Base-by-base conservation (phyloP, 106 monocot species). In the Allium fistulosum region DNA sequence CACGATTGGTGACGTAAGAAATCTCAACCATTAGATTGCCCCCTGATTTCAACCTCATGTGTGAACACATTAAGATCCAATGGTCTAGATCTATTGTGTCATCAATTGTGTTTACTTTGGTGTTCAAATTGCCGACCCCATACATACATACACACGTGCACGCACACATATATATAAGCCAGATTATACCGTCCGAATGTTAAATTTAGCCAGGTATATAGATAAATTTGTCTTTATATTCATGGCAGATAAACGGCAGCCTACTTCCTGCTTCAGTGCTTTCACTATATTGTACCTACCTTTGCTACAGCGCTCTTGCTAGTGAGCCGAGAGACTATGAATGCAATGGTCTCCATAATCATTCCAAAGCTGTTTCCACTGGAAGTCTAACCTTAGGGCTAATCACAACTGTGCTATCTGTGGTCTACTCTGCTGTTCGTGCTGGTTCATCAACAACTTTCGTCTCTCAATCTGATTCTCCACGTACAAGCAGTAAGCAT, bases 391-490 rank as follows among this genome's bases (percentile, higher is more conserved):
- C 93, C 7, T 49, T 99, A 18, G 99, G 93, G 12, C 69, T 99
- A 66, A 53, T 90, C 10, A 99, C 90, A n/a, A 99, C 99, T 49
- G 83, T 99, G 57, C 87, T 99, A 50, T 90, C 93, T 45, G 90
- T 99, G 51, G 90, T 99, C 46, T 99, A 99, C 67, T 99, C 99
- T 69, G 99, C 99, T n/a, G 93, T 99, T 49, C 89, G 99, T 58
- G 99, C 99, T 57, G 99, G 99, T 52, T 99, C 99, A 72, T 99
- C 99, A 8, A 93, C 90, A 45, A 77, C 90, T 58, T 67, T 99
- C 22, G 73, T 99, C 68, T 93, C 99, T 5, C 81, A 87, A 0
- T 87, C 99, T 8, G 74, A 74, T 65, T 99, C 99, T 55, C 93
- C 99, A 9, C 84, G 87, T 61, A 80, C 87, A 53, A 77, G 97